Conservation (phyloP, 306 rosid genomes). For the Castanea mollissima region DNA sequence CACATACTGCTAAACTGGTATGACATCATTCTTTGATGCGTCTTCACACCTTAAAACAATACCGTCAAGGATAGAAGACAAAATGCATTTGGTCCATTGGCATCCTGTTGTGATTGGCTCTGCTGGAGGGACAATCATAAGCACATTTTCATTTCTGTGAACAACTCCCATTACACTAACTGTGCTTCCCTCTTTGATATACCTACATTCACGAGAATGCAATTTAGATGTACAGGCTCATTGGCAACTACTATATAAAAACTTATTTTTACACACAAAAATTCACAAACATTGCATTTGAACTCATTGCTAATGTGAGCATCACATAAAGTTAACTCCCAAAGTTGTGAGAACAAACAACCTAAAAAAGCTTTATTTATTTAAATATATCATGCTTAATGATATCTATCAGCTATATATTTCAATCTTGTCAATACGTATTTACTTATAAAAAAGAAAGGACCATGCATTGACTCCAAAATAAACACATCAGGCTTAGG, state of each 20-base stretch:
- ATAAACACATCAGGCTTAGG: no score
- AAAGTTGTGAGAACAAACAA: no score
- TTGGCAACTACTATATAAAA: no score
- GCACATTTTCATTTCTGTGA: slow-evolving; percentile 90
- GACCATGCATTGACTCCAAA: no score
- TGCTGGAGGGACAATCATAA: slow-evolving; percentile 89
- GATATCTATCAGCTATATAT: no score
- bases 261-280: background rate
- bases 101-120: slow-evolving; percentile 84
- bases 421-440: no score
- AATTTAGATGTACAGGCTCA: no score
- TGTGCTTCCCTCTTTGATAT: slow-evolving; percentile 94
- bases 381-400: no score
- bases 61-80: slow-evolving; percentile 88
- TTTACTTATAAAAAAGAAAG: no score
- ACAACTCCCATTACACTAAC: slow-evolving; percentile 98
- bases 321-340: no score
- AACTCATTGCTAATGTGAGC: background rate
- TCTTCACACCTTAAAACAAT: slow-evolving; percentile 83
- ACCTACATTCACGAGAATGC: slow-evolving; percentile 35
- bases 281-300: background rate
- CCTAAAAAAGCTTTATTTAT: no score
- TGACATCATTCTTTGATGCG: slow-evolving; percentile 72
- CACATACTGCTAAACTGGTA: slow-evolving; percentile 61
- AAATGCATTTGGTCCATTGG: slow-evolving; percentile 76